Conservation (phyloP, 768 basidiomycete species). For the Suillus tomentosus region DNA sequence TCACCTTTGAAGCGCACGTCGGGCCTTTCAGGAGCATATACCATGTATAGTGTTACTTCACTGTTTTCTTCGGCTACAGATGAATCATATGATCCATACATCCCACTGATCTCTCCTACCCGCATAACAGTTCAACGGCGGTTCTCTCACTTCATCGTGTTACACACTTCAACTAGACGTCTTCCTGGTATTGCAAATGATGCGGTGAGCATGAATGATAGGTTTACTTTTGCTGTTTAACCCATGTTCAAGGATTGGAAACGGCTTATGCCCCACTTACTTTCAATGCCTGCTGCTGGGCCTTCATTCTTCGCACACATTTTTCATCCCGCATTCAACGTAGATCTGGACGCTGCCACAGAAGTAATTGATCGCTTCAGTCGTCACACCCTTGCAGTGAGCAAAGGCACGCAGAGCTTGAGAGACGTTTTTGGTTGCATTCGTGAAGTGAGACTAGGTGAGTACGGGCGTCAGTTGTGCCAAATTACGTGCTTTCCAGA, state of each 20-base stretch:
- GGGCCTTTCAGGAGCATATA: slow-evolving; percentile 68
- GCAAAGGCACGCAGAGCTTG: slow-evolving; percentile 67
- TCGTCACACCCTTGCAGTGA: slow-evolving; percentile 63
- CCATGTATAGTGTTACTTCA: slow-evolving; percentile 46
- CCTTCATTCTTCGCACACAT: slow-evolving; percentile 77
- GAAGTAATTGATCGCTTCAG: slow-evolving; percentile 64
- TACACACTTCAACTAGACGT: slow-evolving; percentile 67
- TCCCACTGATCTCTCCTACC: slow-evolving; percentile 39
- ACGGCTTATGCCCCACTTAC: slow-evolving; percentile 58
- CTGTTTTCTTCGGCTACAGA: too few species aligned
- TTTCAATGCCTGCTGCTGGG: slow-evolving; percentile 65
- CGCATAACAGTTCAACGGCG: slow-evolving; percentile 78
- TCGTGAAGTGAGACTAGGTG: slow-evolving; percentile 71
- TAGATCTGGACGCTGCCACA: slow-evolving; percentile 72
- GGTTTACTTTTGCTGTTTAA: slow-evolving; percentile 8
- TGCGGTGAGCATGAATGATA: slow-evolving; percentile 46
- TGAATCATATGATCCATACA: not conserved
- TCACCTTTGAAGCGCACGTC: slow-evolving; percentile 78
- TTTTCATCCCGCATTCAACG: slow-evolving; percentile 83
- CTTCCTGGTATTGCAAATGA: slow-evolving; percentile 79
- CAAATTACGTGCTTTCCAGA: slow-evolving; percentile 42
- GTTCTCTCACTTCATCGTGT: slow-evolving; percentile 81
- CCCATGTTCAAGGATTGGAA: slow-evolving; percentile 64
- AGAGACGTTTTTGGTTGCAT: slow-evolving; percentile 57
- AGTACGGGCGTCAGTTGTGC: slow-evolving; percentile 19